Percentiles rank a stretch among this genome's conserved stretches.
phyloP scores from a whole-genome alignment of 352 stramenopile species.

The Globisporangium cederbergense region DNA sequence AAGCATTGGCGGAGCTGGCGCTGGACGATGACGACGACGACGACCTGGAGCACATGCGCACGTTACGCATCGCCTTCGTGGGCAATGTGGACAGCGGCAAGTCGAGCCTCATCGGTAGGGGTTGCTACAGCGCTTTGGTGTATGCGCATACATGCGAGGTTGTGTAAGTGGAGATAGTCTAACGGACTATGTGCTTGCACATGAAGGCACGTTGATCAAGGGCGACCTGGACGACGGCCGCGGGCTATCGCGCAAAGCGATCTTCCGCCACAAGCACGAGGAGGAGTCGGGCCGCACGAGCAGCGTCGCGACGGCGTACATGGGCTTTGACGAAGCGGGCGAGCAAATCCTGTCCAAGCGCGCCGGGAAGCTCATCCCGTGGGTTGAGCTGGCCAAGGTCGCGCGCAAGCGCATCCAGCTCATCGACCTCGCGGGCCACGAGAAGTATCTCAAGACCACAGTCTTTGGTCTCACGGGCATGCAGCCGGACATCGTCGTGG shows the following conservation, averaged over 20 bases:
- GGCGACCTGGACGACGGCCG: slow-evolving; percentile 95
- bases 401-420: slow-evolving; percentile 83
- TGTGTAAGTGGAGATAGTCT: not conserved
- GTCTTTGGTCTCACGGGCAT: slow-evolving; percentile 98
- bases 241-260: slow-evolving; percentile 74
- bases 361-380: slow-evolving; percentile 70
- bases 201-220: slow-evolving; percentile 88
- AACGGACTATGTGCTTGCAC: not conserved
- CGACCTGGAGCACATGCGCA: slow-evolving; percentile 52
- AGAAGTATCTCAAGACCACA: slow-evolving; percentile 99
- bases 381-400: slow-evolving; percentile 73
- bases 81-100: slow-evolving; percentile 93
- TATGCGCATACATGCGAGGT: not conserved
- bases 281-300: slow-evolving; percentile 78
- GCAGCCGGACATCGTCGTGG: slow-evolving; percentile 94
- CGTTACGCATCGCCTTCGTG: slow-evolving; percentile 86
- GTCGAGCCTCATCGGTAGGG: slow-evolving; percentile 85
- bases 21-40: slow-evolving; percentile 14
- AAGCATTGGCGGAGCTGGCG: slow-evolving; percentile 1
- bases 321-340: slow-evolving; percentile 73
- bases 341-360: slow-evolving; percentile 80
- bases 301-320: slow-evolving; percentile 77
- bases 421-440: slow-evolving; percentile 91
- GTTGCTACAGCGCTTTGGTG: not conserved
- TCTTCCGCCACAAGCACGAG: slow-evolving; percentile 89